Conservation (phyloP, 1,284 basidiomycete genomes). For the Cryptococcus sp. region DNA sequence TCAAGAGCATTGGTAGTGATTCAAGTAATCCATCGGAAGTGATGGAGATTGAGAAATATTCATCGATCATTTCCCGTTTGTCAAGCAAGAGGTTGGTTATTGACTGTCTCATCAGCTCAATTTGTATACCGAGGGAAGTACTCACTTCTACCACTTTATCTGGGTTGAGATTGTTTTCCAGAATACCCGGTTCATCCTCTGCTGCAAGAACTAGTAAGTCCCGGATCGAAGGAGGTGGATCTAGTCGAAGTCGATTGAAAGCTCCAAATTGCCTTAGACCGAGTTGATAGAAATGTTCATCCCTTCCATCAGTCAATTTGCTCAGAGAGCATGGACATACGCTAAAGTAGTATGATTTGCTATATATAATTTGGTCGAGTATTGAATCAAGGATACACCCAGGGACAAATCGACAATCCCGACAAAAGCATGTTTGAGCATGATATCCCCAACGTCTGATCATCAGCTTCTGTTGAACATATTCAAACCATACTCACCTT, state of each 20-base stretch:
- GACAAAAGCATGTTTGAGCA: slow-evolving; percentile 86
- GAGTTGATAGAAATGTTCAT: slow-evolving; percentile 94
- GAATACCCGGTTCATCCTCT: slow-evolving; percentile 57
- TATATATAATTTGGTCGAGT: slow-evolving; percentile 82
- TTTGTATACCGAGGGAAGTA: no score
- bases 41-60: slow-evolving; percentile 83
- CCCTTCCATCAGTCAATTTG: slow-evolving; percentile 52
- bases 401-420: slow-evolving; percentile 78
- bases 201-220: slow-evolving; percentile 74
- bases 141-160: slow-evolving; percentile 66
- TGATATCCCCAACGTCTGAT: slow-evolving; percentile 72
- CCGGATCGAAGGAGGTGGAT: slow-evolving; percentile 72
- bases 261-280: slow-evolving; percentile 88
- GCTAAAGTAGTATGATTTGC: slow-evolving; percentile 77
- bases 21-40: slow-evolving; percentile 62
- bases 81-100: slow-evolving; percentile 41
- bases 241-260: slow-evolving; percentile 67
- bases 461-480: not conserved
- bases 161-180: slow-evolving; percentile 34
- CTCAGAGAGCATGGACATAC: slow-evolving; percentile 52
- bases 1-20: slow-evolving; percentile 73
- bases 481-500: slow-evolving; percentile 53
- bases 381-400: slow-evolving; percentile 78
- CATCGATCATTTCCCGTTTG: slow-evolving; percentile 78
- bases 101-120: not conserved